Evolutionary conservation across 495 filamentous ascomycete species (phyloP).

Genomic region (Aspergillus funiculosus): DNA sequence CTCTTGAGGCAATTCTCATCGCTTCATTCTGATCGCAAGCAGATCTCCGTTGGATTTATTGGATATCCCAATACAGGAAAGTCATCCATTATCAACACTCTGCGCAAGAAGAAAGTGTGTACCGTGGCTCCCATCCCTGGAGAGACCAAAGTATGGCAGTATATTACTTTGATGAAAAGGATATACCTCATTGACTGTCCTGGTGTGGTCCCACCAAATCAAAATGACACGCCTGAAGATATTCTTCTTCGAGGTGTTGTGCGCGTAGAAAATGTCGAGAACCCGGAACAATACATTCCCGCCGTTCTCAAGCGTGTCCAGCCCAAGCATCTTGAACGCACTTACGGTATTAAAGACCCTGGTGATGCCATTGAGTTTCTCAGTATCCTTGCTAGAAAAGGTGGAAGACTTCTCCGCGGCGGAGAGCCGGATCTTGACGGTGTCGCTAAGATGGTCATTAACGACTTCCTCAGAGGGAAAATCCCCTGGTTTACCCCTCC

Average conservation of each 20-base stretch:
- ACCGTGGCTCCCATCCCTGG: conserved; percentile 94
- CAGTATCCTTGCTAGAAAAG: conserved; percentile 79
- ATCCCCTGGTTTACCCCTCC: conserved; percentile 91
- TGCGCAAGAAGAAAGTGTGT: conserved; percentile 87
- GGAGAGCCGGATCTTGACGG: conserved; percentile 91
- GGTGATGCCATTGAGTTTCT: conserved; percentile 71
- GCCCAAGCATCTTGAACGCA: conserved; percentile 81
- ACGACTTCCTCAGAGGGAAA: conserved; percentile 92
- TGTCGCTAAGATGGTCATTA: conserved; percentile 90
- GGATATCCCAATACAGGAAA: conserved; percentile 89
- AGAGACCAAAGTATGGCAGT: conserved; percentile 94
- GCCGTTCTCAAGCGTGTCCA: conserved; percentile 76
- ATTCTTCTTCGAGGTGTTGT: conserved; percentile 91
- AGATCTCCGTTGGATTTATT: conserved; percentile 83
- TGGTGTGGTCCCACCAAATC: conserved; percentile 85
- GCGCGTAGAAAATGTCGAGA: conserved; percentile 88
- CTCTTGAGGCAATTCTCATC: conserved; percentile 88
- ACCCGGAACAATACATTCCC: conserved; percentile 91
- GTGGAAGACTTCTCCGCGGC: conserved; percentile 76
- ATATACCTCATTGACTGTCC: conserved; percentile 98
- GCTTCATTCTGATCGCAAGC: conserved; percentile 84
- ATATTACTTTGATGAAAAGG: conserved; percentile 92
- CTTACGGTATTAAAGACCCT: conserved; percentile 74
- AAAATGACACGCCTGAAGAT: conserved; percentile 73
- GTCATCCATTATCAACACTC: conserved; percentile 86